Evolutionary conservation across 768 basidiomycete species (phyloP), one percentile per base, ranked within the genome.

Genomic region (Mycena crocata): DNA sequence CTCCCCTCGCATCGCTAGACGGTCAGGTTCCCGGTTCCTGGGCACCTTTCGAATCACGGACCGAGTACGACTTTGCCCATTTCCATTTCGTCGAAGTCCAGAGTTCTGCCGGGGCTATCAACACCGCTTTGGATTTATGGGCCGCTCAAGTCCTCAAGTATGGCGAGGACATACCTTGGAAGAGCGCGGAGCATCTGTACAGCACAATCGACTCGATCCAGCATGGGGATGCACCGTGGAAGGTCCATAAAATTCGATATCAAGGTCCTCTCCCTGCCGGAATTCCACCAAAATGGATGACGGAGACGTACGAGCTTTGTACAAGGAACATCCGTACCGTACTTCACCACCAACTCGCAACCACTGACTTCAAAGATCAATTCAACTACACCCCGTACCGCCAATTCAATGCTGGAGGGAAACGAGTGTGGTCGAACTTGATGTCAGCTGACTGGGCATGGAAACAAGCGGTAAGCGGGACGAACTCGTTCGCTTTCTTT

Each of bases 381-480:
- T 62, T 75, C 23, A 63, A 79, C 37, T 57, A 35, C 39, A 62
- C 2, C 14, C 78, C 76, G 14, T 75, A 74, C 61, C 68, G 45
- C 13, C 68, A 76, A 57, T 77, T 73, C 57, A 63, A 67, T 40
- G 24, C 21, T 5, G 46, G 32, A 19, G 72, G 67, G 3, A 56
- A 75, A 5, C 60, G 72, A 2, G 49, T 63, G 15, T 80, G 67
- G 54, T 71, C 70, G 2, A 75, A 80, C 60, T 51, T 82, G 2
- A 79, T 83, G 78, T 81, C 80, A 2, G 80, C 72, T 9, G 59
- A 78, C 59, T 81, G 79, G 79, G 71, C 76, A 1, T 77, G 71
- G 70, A 67, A 62, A 26, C 70, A 82, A 66, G 75, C 79, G n/a
- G 80, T 81, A 62, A 17, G 72, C 57, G n/a, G 35, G n/a, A 9